Conservation (phyloP, 2,329 filamentous ascomycete genomes). For the Xylariaceae sp. region DNA sequence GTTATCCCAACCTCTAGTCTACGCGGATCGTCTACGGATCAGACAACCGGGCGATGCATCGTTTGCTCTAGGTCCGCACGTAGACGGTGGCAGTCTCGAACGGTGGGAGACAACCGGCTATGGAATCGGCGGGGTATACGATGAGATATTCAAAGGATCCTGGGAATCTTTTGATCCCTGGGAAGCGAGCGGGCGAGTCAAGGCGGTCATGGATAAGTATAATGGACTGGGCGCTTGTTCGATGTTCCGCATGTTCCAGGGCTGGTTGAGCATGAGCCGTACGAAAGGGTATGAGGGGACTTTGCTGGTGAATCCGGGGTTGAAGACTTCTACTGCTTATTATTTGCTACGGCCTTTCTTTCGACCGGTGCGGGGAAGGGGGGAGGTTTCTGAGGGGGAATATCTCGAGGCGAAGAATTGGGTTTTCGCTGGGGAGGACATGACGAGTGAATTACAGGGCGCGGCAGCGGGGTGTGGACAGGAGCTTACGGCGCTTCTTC, state of each 20-base stretch:
- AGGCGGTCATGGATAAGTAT: slow-evolving; percentile 69
- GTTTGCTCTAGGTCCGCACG: slow-evolving; percentile 68
- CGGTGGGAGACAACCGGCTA: slow-evolving; percentile 69
- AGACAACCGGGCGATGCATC: slow-evolving; percentile 63
- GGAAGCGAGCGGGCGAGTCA: slow-evolving; percentile 65
- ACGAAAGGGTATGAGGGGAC: slow-evolving; percentile 72
- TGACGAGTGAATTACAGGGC: slow-evolving; percentile 60
- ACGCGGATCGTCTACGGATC: slow-evolving; percentile 68
- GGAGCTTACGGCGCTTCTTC: slow-evolving; percentile 57
- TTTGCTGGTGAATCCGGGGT: slow-evolving; percentile 71
- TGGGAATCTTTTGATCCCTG: slow-evolving; percentile 84
- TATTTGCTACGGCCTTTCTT: slow-evolving; percentile 82
- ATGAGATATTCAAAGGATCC: slow-evolving; percentile 62
- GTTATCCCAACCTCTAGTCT: slow-evolving; percentile 52
- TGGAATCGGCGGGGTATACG: slow-evolving; percentile 62
- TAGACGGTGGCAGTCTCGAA: slow-evolving; percentile 69
- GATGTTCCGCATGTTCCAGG: slow-evolving; percentile 85
- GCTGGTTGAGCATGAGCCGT: slow-evolving; percentile 77
- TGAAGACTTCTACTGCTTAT: slow-evolving; percentile 72
- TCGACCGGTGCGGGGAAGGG: slow-evolving; percentile 40
- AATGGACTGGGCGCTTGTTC: slow-evolving; percentile 74
- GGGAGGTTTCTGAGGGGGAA: slow-evolving; percentile 36
- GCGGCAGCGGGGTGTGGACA: slow-evolving; percentile 63
- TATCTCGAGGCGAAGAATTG: slow-evolving; percentile 55
- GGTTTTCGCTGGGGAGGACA: slow-evolving; percentile 44